Base-by-base conservation (phyloP, 1,284 basidiomycete genomes). In the Rhodotorula sp. region DNA sequence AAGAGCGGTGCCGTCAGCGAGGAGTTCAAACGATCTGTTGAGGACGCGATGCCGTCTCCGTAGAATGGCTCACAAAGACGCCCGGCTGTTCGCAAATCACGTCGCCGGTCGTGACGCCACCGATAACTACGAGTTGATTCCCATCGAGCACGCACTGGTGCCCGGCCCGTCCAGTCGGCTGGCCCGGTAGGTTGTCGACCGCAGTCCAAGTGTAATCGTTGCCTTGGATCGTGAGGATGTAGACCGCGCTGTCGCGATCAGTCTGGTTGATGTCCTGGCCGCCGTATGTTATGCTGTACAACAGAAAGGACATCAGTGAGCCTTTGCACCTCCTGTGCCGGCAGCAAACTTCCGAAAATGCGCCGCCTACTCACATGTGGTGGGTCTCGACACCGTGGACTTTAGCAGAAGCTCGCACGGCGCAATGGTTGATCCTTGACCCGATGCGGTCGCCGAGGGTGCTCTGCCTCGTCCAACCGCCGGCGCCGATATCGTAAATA, bases 351-450 rank as follows among this genome's bases (percentile, higher is more conserved):
- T 42, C 8, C 37, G 37, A 42, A 14, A 12, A 12, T 12, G 37
- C 10, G 37, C 37, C 37, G 37, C 10, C 37, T 42, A 12, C 33
- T 51, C 12, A 62, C 58, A 66, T 62, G n/a, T 73, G 66, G 62
- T 77, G 71, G 6, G 69, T 70, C 14, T 71, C 63, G 26, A 72
- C 64, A 12, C 77, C 77, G 58, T 77, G 68, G 26, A 78, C 76
- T 29, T 77, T 76, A 20, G 77, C 77, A 0, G 68, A 67, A 0
- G 71, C 77, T 29, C 77, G 65, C 0, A 78, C 77, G 24, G 75
- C 71, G 66, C 77, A 78, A 48, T 78, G 77, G 46, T 77, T 77
- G 44, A 78, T 70, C 8, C 77, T 70, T 10, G 75, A 62, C 7
- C 55, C 63, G 46, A 74, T 55, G 24, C 71, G 71, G 17, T 60